Evolutionary conservation across 2,329 filamentous ascomycete species (phyloP).

Genomic region (Aureobasidium sp.): DNA sequence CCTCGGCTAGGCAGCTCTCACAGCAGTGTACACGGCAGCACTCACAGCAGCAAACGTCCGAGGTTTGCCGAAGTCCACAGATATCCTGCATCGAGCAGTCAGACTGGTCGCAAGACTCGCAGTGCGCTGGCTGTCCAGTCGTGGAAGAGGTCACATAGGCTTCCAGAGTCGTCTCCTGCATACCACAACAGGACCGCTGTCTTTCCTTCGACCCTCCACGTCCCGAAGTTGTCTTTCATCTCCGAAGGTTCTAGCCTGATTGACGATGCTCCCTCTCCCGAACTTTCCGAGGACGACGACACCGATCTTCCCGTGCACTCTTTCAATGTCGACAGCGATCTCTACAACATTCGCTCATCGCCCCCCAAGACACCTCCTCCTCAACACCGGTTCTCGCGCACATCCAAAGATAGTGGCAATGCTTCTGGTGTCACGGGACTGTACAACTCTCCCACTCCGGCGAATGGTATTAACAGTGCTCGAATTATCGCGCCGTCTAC

Average conservation of each 20-base stretch:
- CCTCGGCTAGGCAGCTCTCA: conserved; percentile 51
- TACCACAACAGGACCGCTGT: conserved; percentile 67
- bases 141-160: conserved; percentile 70
- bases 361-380: conserved; percentile 74
- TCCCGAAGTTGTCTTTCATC: conserved; percentile 73
- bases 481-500: conserved; percentile 48
- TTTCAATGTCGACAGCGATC: conserved; percentile 52
- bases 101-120: conserved; percentile 26
- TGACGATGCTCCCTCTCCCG: conserved; percentile 53
- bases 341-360: conserved; percentile 59
- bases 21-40: conserved; percentile 35
- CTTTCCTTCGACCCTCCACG: conserved; percentile 57
- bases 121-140: conserved; percentile 39
- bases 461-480: conserved; percentile 45
- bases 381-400: conserved; percentile 38
- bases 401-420: conserved; percentile 63
- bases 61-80: conserved; percentile 16
- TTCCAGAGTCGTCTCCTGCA: conserved; percentile 81
- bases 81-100: conserved; percentile 25
- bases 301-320: conserved; percentile 70
- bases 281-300: conserved; percentile 71
- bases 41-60: conserved; percentile 33
- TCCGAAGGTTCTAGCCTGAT: conserved; percentile 62
- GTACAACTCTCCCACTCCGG: conserved; percentile 84
- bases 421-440: conserved; percentile 80